Evolutionary conservation across 2,329 filamentous ascomycete species (phyloP).

Genomic region (Neopestalotiopsis clavispora): DNA sequence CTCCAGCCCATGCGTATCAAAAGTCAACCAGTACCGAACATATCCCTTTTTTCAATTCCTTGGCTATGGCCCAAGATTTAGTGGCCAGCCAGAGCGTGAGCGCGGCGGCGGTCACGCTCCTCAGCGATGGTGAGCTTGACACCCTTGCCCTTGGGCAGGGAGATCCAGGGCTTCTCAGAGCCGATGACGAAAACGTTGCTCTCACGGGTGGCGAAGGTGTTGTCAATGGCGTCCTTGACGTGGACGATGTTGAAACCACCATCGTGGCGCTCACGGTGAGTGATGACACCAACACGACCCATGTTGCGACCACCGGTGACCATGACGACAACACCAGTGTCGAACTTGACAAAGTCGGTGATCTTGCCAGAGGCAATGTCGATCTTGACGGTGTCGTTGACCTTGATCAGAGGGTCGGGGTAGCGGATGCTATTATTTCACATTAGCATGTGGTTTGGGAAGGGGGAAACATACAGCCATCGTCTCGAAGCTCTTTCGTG

Average conservation of each 20-base stretch:
- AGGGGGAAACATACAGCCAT: conserved; percentile 58
- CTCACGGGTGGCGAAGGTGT: conserved; percentile 99
- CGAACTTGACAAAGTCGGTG: conserved; percentile 96
- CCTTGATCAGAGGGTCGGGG: conserved; percentile 97
- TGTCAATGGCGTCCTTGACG: conserved; percentile 99
- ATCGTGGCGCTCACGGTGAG: conserved; percentile 99
- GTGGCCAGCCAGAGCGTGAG: conserved; percentile 56
- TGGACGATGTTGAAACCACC: conserved; percentile 99
- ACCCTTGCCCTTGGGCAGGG: conserved; percentile 99
- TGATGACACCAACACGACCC: conserved; percentile 99
- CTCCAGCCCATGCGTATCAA: conserved; percentile 40
- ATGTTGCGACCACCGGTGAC: conserved; percentile 99
- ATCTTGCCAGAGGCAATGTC: conserved; percentile 97
- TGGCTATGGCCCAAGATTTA: conserved; percentile 41
- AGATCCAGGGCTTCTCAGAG: conserved; percentile 98
- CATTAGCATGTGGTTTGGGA: conserved; percentile 44
- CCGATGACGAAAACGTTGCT: conserved; percentile 99
- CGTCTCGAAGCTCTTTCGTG: conserved; percentile 44
- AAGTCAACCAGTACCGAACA: conserved; percentile 33
- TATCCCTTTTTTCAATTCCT: conserved; percentile 31
- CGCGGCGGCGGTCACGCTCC: conserved; percentile 97
- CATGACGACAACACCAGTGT: conserved; percentile 98
- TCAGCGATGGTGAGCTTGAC: conserved; percentile 99
- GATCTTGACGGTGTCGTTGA: conserved; percentile 99
- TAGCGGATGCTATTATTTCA: conserved; percentile 83